Percentiles rank a stretch among this genome's conserved stretches.
phyloP scores from a whole-genome alignment of 2,329 filamentous ascomycete species.

The Talaromyces rugulosus region DNA sequence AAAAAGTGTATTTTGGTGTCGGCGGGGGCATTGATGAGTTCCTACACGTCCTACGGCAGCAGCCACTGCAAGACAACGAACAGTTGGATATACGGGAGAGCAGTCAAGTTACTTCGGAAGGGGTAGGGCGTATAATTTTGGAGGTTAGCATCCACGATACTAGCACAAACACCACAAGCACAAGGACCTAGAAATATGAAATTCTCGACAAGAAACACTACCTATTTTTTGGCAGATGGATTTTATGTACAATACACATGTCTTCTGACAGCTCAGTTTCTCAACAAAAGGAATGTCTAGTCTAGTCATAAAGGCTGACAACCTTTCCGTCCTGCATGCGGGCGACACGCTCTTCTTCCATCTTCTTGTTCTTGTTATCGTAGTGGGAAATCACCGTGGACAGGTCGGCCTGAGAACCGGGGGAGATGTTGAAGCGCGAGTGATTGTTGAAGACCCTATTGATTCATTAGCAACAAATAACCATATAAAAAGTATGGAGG shows the following conservation, averaged over 20 bases:
- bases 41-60: slow-evolving; percentile 26
- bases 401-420: slow-evolving; percentile 58
- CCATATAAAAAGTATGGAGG: neutral
- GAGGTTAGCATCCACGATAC: slow-evolving; percentile 23
- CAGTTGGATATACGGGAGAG: slow-evolving; percentile 27
- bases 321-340: slow-evolving; percentile 43
- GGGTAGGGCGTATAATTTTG: slow-evolving; percentile 42
- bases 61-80: slow-evolving; percentile 15
- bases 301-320: slow-evolving; percentile 41
- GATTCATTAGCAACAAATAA: neutral
- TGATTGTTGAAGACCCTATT: slow-evolving; percentile 59
- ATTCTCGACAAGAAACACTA: slow-evolving; percentile 13
- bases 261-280: neutral
- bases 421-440: slow-evolving; percentile 60
- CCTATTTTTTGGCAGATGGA: neutral
- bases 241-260: slow-evolving; percentile 13
- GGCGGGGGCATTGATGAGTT: slow-evolving; percentile 63
- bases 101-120: slow-evolving; percentile 37
- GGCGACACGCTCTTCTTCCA: slow-evolving; percentile 53
- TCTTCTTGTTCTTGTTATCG: slow-evolving; percentile 53
- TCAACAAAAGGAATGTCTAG: neutral
- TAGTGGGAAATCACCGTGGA: slow-evolving; percentile 60
- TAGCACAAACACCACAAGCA: slow-evolving; percentile 15
- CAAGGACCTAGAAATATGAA: slow-evolving; percentile 19
- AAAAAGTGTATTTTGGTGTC: slow-evolving; percentile 64